Percentiles rank a stretch among this genome's conserved stretches.
Conservation (phyloP, 306 rosid genomes). For the Prunus davidiana region DNA sequence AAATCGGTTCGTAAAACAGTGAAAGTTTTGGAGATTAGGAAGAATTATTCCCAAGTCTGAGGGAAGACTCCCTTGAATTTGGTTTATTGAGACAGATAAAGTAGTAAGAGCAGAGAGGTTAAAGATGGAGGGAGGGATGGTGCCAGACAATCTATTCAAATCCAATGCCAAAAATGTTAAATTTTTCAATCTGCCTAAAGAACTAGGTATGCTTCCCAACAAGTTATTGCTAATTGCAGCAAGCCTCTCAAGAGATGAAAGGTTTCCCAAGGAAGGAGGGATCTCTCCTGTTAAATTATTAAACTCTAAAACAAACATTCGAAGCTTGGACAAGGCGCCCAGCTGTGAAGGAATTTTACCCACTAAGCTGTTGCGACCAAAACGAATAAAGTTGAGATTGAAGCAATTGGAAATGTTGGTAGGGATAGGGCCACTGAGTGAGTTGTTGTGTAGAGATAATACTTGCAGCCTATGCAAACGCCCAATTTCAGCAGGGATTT, state of each 20-base stretch:
- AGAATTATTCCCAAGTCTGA: background rate
- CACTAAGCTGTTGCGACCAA: background rate
- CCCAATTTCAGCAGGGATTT: too few relatives aligned
- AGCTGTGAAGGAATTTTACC: background rate
- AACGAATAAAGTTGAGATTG: rapidly evolving
- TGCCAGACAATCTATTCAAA: conserved; percentile 11
- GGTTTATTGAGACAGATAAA: background rate
- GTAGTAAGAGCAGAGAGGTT: conserved; percentile 9
- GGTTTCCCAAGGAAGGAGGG: background rate
- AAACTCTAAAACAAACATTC: rapidly evolving
- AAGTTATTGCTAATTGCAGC: rapidly evolving
- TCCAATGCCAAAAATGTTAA: background rate
- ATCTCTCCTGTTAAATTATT: background rate
- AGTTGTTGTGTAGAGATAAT: rapidly evolving
- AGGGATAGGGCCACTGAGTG: background rate
- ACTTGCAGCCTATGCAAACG: background rate
- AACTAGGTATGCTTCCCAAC: background rate
- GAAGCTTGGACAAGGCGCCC: background rate
- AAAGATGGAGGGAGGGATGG: conserved; percentile 24
- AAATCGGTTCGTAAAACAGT: background rate
- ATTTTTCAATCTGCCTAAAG: background rate
- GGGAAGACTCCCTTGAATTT: conserved; percentile 3
- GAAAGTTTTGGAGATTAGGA: background rate
- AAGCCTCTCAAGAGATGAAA: background rate
- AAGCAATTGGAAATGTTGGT: background rate